phyloP scores from a whole-genome alignment of 1,284 basidiomycete species.

The Hortiboletus rubellus region DNA sequence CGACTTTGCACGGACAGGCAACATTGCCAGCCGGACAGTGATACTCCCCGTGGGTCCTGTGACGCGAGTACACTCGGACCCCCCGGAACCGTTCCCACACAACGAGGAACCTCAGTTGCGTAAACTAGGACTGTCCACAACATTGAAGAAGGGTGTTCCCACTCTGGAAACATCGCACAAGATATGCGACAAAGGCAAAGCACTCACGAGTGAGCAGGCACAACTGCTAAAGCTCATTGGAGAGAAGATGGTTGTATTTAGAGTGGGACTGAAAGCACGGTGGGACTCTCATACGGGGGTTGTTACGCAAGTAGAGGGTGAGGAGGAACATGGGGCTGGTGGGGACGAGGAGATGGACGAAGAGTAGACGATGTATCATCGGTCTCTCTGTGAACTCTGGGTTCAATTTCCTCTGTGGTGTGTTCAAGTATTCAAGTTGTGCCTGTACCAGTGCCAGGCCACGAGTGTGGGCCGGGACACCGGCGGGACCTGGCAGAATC shows the following conservation, averaged over 20 bases:
- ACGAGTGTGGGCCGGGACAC: too few species aligned
- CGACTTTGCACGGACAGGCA: constrained; percentile 92
- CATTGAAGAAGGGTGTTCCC: constrained; percentile 86
- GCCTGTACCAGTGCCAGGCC: too few species aligned
- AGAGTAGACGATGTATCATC: constrained; percentile 17
- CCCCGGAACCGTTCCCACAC: constrained; percentile 88
- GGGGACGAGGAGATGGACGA: constrained; percentile 45
- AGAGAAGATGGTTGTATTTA: constrained; percentile 82
- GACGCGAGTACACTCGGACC: constrained; percentile 70
- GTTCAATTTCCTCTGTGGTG: too few species aligned
- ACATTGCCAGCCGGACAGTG: constrained; percentile 74
- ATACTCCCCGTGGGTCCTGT: constrained; percentile 75
- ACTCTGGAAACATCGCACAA: constrained; percentile 79
- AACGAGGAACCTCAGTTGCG: constrained; percentile 96
- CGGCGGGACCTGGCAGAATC: not conserved
- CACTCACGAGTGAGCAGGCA: constrained; percentile 81
- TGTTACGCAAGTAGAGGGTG: constrained; percentile 59
- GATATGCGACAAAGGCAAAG: constrained; percentile 84
- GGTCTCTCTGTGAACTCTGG: not conserved
- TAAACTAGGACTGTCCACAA: constrained; percentile 86
- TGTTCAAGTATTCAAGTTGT: not conserved
- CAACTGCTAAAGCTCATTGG: constrained; percentile 88
- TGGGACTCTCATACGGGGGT: constrained; percentile 77
- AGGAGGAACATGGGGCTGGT: constrained; percentile 36
- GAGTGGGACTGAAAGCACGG: constrained; percentile 66